Conservation (phyloP, 345 rosid species). For the Draba incana region DNA sequence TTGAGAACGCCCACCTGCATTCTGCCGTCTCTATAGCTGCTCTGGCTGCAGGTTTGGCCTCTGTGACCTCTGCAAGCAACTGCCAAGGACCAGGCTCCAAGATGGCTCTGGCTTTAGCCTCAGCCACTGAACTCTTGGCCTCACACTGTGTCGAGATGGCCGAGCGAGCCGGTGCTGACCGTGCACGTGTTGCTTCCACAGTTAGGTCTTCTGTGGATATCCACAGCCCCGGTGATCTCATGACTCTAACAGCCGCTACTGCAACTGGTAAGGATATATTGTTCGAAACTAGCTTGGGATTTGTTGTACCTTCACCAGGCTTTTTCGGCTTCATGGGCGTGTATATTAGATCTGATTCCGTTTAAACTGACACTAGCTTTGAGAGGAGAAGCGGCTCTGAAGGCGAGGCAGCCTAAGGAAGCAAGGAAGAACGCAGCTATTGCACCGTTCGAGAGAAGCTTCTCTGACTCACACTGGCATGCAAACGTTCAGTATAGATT, state of each 20-base stretch:
- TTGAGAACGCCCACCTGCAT: constrained; percentile 76
- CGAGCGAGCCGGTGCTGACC: constrained; percentile 78
- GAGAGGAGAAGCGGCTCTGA: constrained; percentile 93
- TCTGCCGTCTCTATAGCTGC: constrained; percentile 85
- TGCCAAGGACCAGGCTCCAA: constrained; percentile 53
- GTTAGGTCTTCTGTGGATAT: constrained; percentile 85
- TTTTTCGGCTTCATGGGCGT: background rate
- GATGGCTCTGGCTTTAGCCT: constrained; percentile 72
- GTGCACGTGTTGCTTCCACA: constrained; percentile 62
- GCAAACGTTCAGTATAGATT: constrained; percentile 41
- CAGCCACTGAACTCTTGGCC: constrained; percentile 89
- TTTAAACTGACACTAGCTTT: constrained; percentile 53
- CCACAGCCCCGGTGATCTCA: constrained; percentile 76
- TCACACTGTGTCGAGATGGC: constrained; percentile 90
- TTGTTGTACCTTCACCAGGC: background rate
- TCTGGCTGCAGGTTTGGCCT: constrained; percentile 91
- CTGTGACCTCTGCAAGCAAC: constrained; percentile 66
- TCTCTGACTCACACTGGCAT: constrained; percentile 54
- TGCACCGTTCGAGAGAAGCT: constrained; percentile 72
- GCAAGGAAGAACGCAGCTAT: constrained; percentile 85
- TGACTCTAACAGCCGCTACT: constrained; percentile 94
- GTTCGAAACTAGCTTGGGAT: background rate
- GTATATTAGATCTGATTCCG: constrained; percentile 17
- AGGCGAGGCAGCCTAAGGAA: constrained; percentile 79
- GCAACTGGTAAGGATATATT: constrained; percentile 67